Percentiles rank a stretch among this genome's conserved stretches.
phyloP scores from a whole-genome alignment of 2,329 filamentous ascomycete species.

The Fusarium zealandicum region DNA sequence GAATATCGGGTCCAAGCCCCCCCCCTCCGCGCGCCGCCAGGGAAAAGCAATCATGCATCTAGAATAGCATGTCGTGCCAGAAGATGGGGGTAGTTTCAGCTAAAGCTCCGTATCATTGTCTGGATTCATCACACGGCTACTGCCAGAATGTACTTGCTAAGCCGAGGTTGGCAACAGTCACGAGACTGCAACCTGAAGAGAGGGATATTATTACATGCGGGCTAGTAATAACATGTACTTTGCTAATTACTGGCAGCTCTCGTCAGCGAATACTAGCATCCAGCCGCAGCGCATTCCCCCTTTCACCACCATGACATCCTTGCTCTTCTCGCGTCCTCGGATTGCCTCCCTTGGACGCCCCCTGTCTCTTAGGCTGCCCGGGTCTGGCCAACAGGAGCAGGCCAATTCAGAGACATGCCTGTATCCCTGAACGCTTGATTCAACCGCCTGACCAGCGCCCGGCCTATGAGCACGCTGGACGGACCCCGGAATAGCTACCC shows the following conservation, averaged over 20 bases:
- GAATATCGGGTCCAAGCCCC: too few species aligned
- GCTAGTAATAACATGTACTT: too few species aligned
- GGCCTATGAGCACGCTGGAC: slow-evolving; percentile 25
- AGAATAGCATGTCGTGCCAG: too few species aligned
- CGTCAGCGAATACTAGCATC: background rate
- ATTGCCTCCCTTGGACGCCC: slow-evolving; percentile 9
- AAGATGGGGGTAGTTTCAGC: too few species aligned
- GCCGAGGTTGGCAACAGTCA: too few species aligned
- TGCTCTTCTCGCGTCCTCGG: slow-evolving; percentile 3
- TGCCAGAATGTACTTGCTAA: too few species aligned
- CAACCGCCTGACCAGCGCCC: slow-evolving; percentile 39
- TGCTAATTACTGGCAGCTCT: background rate
- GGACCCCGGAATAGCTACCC: slow-evolving; percentile 35
- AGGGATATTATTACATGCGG: background rate
- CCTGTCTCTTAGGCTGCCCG: background rate
- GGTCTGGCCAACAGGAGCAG: slow-evolving; percentile 20
- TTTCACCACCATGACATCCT: background rate
- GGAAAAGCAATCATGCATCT: too few species aligned
- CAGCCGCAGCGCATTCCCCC: background rate
- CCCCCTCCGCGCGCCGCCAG: too few species aligned
- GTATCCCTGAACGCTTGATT: slow-evolving; percentile 38
- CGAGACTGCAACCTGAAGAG: background rate
- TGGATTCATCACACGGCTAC: too few species aligned
- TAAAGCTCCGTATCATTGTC: too few species aligned
- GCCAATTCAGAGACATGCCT: slow-evolving; percentile 12